Evolutionary conservation across 441 rosid genomes (phyloP), one percentile per base, ranked within the genome.

Genomic region (Corymbia calophylla): DNA sequence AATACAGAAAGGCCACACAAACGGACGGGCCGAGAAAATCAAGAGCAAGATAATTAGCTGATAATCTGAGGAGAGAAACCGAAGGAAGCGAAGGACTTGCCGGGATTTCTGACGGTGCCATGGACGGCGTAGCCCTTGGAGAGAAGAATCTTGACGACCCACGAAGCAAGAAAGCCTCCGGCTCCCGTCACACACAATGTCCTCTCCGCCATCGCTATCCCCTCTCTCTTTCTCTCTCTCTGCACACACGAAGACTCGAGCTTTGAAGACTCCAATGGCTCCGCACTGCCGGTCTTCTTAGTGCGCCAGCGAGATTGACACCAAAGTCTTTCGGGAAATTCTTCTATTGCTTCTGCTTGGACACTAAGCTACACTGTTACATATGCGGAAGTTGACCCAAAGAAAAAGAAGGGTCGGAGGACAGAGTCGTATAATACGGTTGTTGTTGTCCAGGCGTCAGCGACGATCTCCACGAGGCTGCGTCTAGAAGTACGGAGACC

Each of bases 111-210:
- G 53, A 92, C 93, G 35, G 97, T 94, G 92, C 94, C 97, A 7
- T 93, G 94, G 87, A 94, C 95, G 53, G 87, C 5, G 92, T 93
- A 95, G 91, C 90, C 92, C 68, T 90, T 91, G 88, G 94, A 94
- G 87, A 95, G 96, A 27, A 94, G 95, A 89, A 93, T 92, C 92
- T 94, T 93, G 53, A 94, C 93, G 84, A 93, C 84, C 96, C 96
- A 94, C 8, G 97, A 94, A 54, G 92, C 95, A 2, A 95, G 23
- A 90, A 89, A 95, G 5, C 97, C 97, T 66, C 96, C 97, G 8
- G 96, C 97, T 44, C 97, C 97, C 4, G 96, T 95, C 6, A 94
- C 96, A 51, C 97, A 95, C 27, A 94, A 93, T 47, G 35, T 90
- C 81, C 88, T 91, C 81, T 90, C 93, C 87, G 85, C 90, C 48